A percentile compares a stretch with the other conserved stretches of the same genome.
Evolutionary conservation across 139 green algal species (phyloP).

Genomic region (Monoraphidium neglectum): DNA sequence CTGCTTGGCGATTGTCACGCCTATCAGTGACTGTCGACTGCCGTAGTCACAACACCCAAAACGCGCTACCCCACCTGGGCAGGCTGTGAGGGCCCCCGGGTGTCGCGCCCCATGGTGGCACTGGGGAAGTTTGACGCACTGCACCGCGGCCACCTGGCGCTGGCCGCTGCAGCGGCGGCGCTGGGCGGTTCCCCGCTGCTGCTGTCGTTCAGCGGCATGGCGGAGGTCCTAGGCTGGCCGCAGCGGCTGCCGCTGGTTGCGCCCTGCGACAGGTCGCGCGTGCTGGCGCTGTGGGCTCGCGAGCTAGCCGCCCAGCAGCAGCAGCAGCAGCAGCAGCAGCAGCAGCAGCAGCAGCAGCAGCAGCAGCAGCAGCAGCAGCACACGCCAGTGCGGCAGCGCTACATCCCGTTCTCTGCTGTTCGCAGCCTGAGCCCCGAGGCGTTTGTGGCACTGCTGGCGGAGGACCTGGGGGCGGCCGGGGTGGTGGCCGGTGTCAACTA

Average conservation of each 20-base stretch:
- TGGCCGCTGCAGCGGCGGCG: conserved; percentile 57
- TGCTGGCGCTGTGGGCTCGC: conserved; percentile 73
- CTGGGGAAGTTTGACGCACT: conserved; percentile 96
- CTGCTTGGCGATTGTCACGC: too few relatives aligned
- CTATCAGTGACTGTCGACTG: too few relatives aligned
- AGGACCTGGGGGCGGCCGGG: conserved; percentile 73
- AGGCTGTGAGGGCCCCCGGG: neutral
- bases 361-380: neutral
- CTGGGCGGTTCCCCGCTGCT: conserved; percentile 60
- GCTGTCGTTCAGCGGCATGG: conserved; percentile 88
- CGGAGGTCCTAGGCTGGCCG: conserved; percentile 75
- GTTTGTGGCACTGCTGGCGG: conserved; percentile 84
- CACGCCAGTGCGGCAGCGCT: conserved; percentile 52
- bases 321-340: conserved; percentile 7
- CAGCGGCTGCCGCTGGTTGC: conserved; percentile 77
- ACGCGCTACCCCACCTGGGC: too few relatives aligned
- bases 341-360: neutral
- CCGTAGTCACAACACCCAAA: too few relatives aligned
- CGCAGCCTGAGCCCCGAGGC: conserved; percentile 70
- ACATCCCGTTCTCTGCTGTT: conserved; percentile 83
- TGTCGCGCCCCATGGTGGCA: conserved; percentile 59
- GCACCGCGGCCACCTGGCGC: conserved; percentile 80
- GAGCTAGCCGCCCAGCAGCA: neutral
- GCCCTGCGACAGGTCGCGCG: conserved; percentile 58
- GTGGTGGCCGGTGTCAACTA: conserved; percentile 91